Conservation (phyloP, 2,329 filamentous ascomycete genomes). For the Pestalotiopsis sp. region DNA sequence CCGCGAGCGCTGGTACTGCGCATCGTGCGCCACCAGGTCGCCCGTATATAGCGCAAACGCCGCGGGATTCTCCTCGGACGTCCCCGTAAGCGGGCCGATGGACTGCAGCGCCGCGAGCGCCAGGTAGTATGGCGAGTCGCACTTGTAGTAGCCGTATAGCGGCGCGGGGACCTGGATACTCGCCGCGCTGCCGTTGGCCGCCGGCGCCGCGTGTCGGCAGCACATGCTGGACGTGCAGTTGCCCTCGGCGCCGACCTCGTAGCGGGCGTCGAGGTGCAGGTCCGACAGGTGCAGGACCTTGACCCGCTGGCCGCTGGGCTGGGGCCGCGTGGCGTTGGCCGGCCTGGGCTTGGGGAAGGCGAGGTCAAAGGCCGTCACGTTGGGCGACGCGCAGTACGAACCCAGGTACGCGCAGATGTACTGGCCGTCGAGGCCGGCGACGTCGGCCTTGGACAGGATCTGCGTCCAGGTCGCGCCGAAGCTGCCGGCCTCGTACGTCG, state of each 20-base stretch:
- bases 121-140: constrained; percentile 61
- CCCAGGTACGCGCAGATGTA: constrained; percentile 57
- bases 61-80: constrained; percentile 43
- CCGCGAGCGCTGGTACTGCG: constrained; percentile 50
- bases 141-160: constrained; percentile 55
- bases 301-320: constrained; percentile 52
- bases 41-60: constrained; percentile 60
- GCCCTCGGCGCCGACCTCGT: constrained; percentile 52
- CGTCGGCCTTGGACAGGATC: constrained; percentile 53
- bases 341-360: constrained; percentile 59
- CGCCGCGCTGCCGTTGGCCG: constrained; percentile 33
- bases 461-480: constrained; percentile 61
- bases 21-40: constrained; percentile 57
- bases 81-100: constrained; percentile 57
- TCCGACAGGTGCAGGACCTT: constrained; percentile 60
- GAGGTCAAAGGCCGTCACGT: constrained; percentile 44
- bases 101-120: constrained; percentile 57
- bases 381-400: constrained; percentile 49
- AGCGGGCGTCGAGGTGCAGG: constrained; percentile 57
- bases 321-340: constrained; percentile 40
- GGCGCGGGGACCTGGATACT: constrained; percentile 50
- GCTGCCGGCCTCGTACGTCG: constrained; percentile 45
- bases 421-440: constrained; percentile 54
- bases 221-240: constrained; percentile 54
- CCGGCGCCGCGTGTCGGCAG: constrained; percentile 46